Evolutionary conservation across 2,329 filamentous ascomycete species (phyloP).

Genomic region (Aspergillus jensenii): DNA sequence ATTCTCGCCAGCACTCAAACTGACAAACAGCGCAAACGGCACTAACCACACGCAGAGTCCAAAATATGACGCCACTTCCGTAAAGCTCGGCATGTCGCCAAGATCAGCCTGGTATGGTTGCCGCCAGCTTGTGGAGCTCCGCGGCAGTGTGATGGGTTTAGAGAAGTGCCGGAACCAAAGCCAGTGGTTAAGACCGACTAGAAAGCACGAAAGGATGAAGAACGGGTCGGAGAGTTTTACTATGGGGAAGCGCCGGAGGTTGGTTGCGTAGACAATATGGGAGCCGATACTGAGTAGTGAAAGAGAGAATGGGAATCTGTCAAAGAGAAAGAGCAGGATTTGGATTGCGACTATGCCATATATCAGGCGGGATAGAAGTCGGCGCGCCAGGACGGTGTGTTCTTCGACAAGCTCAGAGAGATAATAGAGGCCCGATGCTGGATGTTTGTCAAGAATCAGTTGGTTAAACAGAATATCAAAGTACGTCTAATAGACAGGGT

Average conservation of each 20-base stretch:
- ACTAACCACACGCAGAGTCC: constrained; percentile 96
- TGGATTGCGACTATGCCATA: constrained; percentile 77
- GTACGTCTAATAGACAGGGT: not conserved
- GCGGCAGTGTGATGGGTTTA: constrained; percentile 51
- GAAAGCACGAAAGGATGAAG: constrained; percentile 77
- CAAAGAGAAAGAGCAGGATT: constrained; percentile 71
- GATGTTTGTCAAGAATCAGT: constrained; percentile 8
- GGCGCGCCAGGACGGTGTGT: constrained; percentile 89
- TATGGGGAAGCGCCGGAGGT: constrained; percentile 72
- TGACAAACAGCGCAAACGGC: constrained; percentile 93
- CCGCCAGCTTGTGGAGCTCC: constrained; percentile 33
- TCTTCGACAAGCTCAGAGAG: constrained; percentile 97
- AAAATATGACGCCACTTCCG: constrained; percentile 94
- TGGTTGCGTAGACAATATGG: constrained; percentile 84
- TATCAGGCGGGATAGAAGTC: constrained; percentile 79
- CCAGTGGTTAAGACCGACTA: constrained; percentile 89
- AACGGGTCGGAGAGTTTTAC: constrained; percentile 86
- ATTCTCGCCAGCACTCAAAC: constrained; percentile 89
- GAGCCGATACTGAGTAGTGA: constrained; percentile 74
- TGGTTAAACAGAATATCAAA: not conserved
- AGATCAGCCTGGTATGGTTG: constrained; percentile 44
- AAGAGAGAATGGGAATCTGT: constrained; percentile 78
- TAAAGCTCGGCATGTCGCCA: constrained; percentile 70
- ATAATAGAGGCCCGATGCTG: constrained; percentile 97
- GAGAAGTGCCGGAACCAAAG: constrained; percentile 96